phyloP scores from a whole-genome alignment of 345 rosid genomes.

The Lumnitzera racemosa region DNA sequence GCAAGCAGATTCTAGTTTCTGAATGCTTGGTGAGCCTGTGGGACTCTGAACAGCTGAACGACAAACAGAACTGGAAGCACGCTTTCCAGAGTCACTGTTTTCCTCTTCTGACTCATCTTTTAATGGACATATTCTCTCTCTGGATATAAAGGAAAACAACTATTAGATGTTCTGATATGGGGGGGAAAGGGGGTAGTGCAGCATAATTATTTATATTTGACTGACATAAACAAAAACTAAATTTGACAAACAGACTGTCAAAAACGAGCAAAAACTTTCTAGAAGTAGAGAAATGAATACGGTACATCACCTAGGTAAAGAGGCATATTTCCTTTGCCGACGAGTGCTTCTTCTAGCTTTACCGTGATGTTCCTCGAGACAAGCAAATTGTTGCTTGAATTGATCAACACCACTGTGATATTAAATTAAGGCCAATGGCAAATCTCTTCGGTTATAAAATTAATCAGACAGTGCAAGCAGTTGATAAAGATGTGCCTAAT shows the following conservation, averaged over 20 bases:
- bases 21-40: constrained; percentile 21
- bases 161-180: not conserved
- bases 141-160: constrained; percentile 11
- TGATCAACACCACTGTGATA: constrained; percentile 64
- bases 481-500: no score
- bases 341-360: constrained; percentile 41
- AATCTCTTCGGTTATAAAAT: not conserved
- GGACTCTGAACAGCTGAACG: constrained; percentile 42
- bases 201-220: no score
- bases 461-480: not conserved
- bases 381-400: constrained; percentile 81
- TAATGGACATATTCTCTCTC: constrained; percentile 62
- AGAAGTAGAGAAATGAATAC: no score
- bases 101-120: constrained; percentile 41
- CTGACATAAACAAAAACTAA: no score
- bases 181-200: no score
- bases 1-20: constrained; percentile 24
- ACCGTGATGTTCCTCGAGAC: constrained; percentile 64
- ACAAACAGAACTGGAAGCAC: constrained; percentile 22
- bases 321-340: constrained; percentile 63
- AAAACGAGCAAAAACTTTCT: no score
- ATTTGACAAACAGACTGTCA: no score
- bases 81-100: constrained; percentile 23
- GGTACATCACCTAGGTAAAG: constrained; percentile 68
- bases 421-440: constrained; percentile 1